phyloP scores from a whole-genome alignment of 805 yeast genomes.

The Yamadazyma olivae region DNA sequence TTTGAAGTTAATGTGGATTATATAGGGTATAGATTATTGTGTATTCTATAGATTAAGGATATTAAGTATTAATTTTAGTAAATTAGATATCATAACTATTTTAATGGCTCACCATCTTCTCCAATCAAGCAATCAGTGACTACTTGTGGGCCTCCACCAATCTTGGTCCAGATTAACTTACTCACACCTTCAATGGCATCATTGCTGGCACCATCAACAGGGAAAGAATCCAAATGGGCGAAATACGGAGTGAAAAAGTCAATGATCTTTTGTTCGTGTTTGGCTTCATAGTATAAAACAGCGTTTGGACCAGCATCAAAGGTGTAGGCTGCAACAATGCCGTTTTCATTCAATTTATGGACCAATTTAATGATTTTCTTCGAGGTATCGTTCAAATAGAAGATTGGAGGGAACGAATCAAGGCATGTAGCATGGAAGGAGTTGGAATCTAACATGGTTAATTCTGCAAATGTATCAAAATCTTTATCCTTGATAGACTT shows the following conservation, averaged over 20 bases:
- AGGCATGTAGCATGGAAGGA: slow-evolving; percentile 98
- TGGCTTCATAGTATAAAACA: slow-evolving; percentile 81
- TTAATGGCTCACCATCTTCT: slow-evolving; percentile 54
- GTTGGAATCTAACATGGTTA: slow-evolving; percentile 95
- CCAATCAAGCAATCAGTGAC: slow-evolving; percentile 56
- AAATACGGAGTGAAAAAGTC: slow-evolving; percentile 66
- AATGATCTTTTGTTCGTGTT: slow-evolving; percentile 71
- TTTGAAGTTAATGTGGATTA: too few species aligned
- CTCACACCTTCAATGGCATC: slow-evolving; percentile 70
- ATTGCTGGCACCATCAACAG: slow-evolving; percentile 27
- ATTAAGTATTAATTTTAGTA: too few species aligned
- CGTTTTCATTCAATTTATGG: slow-evolving; percentile 74
- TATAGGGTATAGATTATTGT: too few species aligned
- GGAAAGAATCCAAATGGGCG: slow-evolving; percentile 67
- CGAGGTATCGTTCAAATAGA: slow-evolving; percentile 89
- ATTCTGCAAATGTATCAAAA: slow-evolving; percentile 76
- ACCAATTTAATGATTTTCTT: slow-evolving; percentile 74
- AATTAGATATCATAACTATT: too few species aligned
- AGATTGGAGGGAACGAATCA: slow-evolving; percentile 94
- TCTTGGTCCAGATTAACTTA: slow-evolving; percentile 77
- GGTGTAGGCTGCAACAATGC: slow-evolving; percentile 88
- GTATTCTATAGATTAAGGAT: too few species aligned
- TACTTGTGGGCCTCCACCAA: slow-evolving; percentile 83
- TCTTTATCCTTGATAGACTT: slow-evolving; percentile 68
- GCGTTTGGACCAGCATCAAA: slow-evolving; percentile 99